These are phyloP conservation scores for Poteriospumella lacustris DNA, from an alignment of 108 stramenopile species.

Conservation along the genomic window DNA sequence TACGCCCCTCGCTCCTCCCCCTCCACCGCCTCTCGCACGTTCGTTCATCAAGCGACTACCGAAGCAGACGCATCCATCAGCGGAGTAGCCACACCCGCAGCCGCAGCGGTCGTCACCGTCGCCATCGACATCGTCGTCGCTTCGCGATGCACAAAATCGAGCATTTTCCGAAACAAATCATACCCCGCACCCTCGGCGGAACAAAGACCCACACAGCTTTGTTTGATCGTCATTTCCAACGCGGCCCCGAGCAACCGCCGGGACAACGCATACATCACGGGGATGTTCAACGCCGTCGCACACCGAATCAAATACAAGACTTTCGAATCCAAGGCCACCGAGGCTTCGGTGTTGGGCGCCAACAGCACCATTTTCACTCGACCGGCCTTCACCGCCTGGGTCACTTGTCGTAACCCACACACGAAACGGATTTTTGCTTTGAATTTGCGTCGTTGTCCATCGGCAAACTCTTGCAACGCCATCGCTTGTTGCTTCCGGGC, in stretches of 20 bases:
- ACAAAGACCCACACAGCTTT: background rate
- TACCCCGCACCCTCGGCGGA: background rate
- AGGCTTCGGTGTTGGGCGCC: background rate
- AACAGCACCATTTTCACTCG: background rate
- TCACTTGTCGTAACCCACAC: background rate
- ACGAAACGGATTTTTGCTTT: background rate
- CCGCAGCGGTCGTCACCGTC: too few species aligned
- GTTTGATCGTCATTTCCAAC: background rate
- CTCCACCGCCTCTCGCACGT: too few species aligned
- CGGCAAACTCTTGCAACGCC: background rate
- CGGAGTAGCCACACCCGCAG: too few species aligned
- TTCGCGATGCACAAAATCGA: background rate
- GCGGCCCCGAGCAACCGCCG: background rate
- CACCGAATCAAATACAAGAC: background rate
- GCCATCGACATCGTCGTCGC: too few species aligned
- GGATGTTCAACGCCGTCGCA: background rate
- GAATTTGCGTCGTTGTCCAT: background rate
- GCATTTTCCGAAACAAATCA: background rate
- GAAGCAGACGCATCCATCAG: too few species aligned
- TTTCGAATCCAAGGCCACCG: background rate
- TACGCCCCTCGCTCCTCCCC: too few species aligned
- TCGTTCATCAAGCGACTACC: too few species aligned
- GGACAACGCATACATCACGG: background rate
- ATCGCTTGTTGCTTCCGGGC: too few species aligned
- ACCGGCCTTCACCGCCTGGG: background rate